These are phyloP conservation scores for Sphagnum tenellum DNA, from an alignment of 225 moss, liverwort and hornwort species.

Conservation along the genomic window DNA sequence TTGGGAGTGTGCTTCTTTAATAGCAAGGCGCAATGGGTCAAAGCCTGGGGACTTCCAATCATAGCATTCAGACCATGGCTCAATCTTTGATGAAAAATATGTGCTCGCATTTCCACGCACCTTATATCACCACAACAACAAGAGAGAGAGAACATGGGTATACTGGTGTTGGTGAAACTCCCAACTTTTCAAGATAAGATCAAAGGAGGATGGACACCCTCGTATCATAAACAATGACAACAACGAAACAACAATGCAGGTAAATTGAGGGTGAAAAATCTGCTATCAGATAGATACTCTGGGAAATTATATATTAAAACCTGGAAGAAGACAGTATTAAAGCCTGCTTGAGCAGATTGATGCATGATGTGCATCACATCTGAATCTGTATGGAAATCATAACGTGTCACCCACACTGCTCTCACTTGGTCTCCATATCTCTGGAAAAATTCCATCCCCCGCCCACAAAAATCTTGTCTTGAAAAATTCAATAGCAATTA, in stretches of 20 bases:
- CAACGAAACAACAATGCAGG: too few species aligned
- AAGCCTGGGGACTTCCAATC: conserved; percentile 23
- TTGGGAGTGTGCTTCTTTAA: conserved; percentile 18
- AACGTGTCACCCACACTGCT: conserved; percentile 30
- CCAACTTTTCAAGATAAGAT: too few species aligned
- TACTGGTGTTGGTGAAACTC: too few species aligned
- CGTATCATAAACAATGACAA: too few species aligned
- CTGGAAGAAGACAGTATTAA: conserved; percentile 37
- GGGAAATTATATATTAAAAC: not conserved
- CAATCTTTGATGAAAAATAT: conserved; percentile 20
- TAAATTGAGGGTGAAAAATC: too few species aligned
- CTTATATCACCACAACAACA: not conserved
- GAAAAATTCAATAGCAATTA: not conserved
- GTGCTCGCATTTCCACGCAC: conserved; percentile 26
- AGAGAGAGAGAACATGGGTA: too few species aligned
- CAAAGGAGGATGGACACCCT: too few species aligned
- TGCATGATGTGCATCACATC: conserved; percentile 22
- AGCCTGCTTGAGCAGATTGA: conserved; percentile 19
- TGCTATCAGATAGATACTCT: not conserved
- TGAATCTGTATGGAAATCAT: conserved; percentile 17
- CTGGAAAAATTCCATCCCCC: conserved; percentile 4
- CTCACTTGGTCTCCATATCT: conserved; percentile 33
- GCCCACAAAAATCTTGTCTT: not conserved
- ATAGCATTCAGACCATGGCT: conserved; percentile 27
- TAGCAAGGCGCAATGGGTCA: conserved; percentile 24